A percentile compares a stretch with the other conserved stretches of the same genome.
Evolutionary conservation across 768 basidiomycete genomes (phyloP).

Genomic region (Russula sp.): DNA sequence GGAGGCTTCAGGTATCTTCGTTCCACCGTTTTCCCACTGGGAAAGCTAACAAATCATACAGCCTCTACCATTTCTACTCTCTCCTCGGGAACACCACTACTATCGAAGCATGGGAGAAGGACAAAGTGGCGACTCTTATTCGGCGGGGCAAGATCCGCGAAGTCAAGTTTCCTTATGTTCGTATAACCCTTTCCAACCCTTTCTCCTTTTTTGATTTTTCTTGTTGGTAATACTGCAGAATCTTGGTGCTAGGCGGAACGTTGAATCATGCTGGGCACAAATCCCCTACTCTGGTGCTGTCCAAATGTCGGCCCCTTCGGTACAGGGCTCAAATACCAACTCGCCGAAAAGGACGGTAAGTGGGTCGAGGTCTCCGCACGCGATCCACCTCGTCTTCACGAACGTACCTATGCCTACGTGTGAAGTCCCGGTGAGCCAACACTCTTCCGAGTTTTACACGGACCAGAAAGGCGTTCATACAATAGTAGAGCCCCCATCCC

Average conservation of each 20-base stretch:
- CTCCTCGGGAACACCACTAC: slow-evolving; percentile 84
- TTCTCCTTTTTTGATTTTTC: slow-evolving; percentile 14
- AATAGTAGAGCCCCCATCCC: not conserved
- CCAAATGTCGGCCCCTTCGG: slow-evolving; percentile 60
- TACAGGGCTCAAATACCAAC: slow-evolving; percentile 72
- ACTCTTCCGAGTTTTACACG: not conserved
- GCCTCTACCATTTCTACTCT: slow-evolving; percentile 83
- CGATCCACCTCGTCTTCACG: not conserved
- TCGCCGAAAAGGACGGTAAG: slow-evolving; percentile 74
- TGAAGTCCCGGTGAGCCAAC: slow-evolving; percentile 18
- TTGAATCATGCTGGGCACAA: slow-evolving; percentile 76
- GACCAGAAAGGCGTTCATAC: slow-evolving; percentile 14
- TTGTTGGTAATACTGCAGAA: slow-evolving; percentile 50
- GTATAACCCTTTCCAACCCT: slow-evolving; percentile 44
- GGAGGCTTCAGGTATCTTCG: slow-evolving; percentile 78
- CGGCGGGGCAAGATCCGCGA: slow-evolving; percentile 82
- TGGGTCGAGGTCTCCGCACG: slow-evolving; percentile 46
- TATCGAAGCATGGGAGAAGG: slow-evolving; percentile 98
- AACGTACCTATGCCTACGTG: not conserved
- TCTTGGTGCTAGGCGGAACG: slow-evolving; percentile 69
- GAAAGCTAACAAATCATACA: slow-evolving; percentile 37
- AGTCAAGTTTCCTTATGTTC: slow-evolving; percentile 84
- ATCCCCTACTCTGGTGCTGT: slow-evolving; percentile 80
- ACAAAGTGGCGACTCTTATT: slow-evolving; percentile 83
- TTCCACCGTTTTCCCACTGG: not conserved